Evolutionary conservation across 148 eudicot species (phyloP).

Genomic region (Suaeda aralocaspica): DNA sequence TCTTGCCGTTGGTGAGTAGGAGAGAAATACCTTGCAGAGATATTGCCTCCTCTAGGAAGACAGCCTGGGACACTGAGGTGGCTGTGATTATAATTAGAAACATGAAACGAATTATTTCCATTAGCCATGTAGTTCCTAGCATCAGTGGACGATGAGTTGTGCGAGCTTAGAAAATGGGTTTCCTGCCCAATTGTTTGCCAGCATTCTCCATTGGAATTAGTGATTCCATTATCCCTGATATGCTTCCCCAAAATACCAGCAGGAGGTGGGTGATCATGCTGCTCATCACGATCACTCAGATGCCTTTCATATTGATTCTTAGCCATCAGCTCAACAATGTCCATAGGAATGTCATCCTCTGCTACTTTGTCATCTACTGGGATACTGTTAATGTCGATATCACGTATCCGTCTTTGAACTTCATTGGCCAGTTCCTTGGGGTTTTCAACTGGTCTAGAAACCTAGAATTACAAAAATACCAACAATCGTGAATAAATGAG

Average conservation of each 20-base stretch:
- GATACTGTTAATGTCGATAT: constrained; percentile 28
- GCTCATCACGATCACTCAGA: constrained; percentile 27
- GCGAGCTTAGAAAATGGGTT: constrained; percentile 19
- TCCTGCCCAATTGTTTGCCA: constrained; percentile 17
- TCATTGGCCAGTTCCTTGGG: constrained; percentile 25
- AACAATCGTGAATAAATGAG: neutral
- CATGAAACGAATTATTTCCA: constrained; percentile 17
- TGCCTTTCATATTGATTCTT: constrained; percentile 55
- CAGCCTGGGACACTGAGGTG: constrained; percentile 18
- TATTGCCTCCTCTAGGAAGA: constrained; percentile 26
- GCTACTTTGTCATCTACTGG: constrained; percentile 28
- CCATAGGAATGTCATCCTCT: constrained; percentile 62
- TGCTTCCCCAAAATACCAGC: constrained; percentile 11
- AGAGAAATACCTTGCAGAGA: constrained; percentile 22
- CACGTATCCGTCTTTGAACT: constrained; percentile 32
- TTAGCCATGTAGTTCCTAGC: constrained; percentile 16
- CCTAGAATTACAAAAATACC: constrained; percentile 11
- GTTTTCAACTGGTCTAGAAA: neutral
- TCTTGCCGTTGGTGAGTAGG: constrained; percentile 34
- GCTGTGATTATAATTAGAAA: constrained; percentile 27
- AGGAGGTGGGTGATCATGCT: constrained; percentile 1
- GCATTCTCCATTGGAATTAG: constrained; percentile 19
- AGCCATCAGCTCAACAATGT: constrained; percentile 67
- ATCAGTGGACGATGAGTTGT: constrained; percentile 15
- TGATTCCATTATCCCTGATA: constrained; percentile 6